A percentile compares a stretch with the other conserved stretches of the same genome.
Evolutionary conservation across 2,329 filamentous ascomycete species (phyloP).

Genomic region (Pseudogymnoascus sp.): DNA sequence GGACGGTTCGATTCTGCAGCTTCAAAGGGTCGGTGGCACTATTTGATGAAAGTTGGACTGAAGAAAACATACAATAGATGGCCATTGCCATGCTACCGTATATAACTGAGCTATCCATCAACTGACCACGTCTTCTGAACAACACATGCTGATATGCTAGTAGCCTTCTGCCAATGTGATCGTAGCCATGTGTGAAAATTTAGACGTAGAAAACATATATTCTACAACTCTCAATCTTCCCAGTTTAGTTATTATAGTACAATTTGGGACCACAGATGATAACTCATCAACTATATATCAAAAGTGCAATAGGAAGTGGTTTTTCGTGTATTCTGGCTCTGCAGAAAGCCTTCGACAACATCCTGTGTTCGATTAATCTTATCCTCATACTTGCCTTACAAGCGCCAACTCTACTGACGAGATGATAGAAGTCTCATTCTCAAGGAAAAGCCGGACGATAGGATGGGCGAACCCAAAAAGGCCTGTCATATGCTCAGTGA

Average conservation of each 20-base stretch:
- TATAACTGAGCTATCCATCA: neutral
- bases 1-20: neutral
- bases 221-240: neutral
- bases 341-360: no score
- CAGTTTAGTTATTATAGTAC: neutral
- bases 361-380: no score
- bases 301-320: no score
- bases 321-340: no score
- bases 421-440: no score
- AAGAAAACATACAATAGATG: neutral
- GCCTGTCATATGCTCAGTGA: no score
- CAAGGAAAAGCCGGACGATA: no score
- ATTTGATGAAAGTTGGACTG: neutral
- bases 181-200: neutral
- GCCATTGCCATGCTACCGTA: neutral
- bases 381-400: no score
- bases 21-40: neutral
- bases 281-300: no score
- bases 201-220: neutral
- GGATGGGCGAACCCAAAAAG: no score
- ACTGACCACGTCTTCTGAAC: neutral
- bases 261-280: neutral
- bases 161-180: neutral
- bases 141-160: neutral
- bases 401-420: no score